Conservation (phyloP, 169 alveolate genomes). For the Cyclospora cayetanensis region DNA sequence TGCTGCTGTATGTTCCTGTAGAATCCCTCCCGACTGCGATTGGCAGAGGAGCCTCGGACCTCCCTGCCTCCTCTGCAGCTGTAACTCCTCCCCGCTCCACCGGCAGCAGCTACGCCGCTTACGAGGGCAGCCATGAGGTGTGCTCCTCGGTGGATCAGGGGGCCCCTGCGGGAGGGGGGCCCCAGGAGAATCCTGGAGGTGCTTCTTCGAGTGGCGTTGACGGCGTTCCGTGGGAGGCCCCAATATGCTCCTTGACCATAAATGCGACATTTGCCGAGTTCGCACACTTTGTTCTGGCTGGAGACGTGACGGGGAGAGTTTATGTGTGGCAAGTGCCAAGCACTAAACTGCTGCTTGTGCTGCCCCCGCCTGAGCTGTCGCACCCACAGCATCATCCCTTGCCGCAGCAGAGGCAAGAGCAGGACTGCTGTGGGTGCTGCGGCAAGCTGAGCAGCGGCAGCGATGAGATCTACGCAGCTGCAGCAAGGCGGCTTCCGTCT, state of each 20-base stretch:
- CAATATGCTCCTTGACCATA: conserved; percentile 15
- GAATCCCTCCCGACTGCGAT: too few relatives aligned
- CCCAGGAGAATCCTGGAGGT: neutral
- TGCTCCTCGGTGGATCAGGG: too few relatives aligned
- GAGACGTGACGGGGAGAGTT: conserved; percentile 4
- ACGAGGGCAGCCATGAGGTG: too few relatives aligned
- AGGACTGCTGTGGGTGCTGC: neutral
- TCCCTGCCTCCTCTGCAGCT: too few relatives aligned
- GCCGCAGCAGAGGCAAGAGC: neutral
- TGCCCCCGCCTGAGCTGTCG: neutral
- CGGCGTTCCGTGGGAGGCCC: neutral
- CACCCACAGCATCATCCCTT: too few relatives aligned
- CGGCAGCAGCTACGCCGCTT: too few relatives aligned
- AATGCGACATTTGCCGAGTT: conserved; percentile 46
- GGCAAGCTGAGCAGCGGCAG: neutral
- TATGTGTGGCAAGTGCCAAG: conserved; percentile 54
- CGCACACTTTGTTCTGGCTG: conserved; percentile 37
- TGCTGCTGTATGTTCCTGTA: too few relatives aligned
- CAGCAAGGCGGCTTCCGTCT: neutral
- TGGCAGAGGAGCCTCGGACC: too few relatives aligned
- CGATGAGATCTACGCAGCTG: neutral
- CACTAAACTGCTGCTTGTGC: conserved; percentile 21
- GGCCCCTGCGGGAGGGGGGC: neutral
- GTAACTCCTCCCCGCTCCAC: too few relatives aligned
- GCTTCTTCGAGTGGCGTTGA: neutral